These are phyloP conservation scores for Xylariaceae sp. DNA, from an alignment of 2,329 filamentous ascomycete species.

Conservation along the genomic window DNA sequence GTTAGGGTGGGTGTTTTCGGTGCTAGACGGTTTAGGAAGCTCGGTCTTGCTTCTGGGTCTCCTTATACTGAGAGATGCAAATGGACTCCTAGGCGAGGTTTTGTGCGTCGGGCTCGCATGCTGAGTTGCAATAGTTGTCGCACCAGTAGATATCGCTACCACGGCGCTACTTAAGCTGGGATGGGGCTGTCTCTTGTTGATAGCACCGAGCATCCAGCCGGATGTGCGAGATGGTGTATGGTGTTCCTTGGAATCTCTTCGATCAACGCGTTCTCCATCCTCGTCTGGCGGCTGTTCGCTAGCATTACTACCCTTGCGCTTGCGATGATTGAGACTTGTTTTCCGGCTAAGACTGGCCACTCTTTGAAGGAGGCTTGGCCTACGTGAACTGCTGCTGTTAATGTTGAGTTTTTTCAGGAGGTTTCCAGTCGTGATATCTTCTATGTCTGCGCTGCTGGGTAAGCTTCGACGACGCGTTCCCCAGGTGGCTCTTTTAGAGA, in stretches of 20 bases:
- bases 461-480: constrained; percentile 63
- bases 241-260: constrained; percentile 42
- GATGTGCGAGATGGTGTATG: constrained; percentile 48
- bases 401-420: constrained; percentile 59
- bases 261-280: constrained; percentile 24
- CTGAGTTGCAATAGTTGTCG: constrained; percentile 51
- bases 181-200: constrained; percentile 43
- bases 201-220: constrained; percentile 44
- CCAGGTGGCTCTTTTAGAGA: constrained; percentile 63
- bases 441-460: constrained; percentile 53
- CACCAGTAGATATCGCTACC: constrained; percentile 48
- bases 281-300: constrained; percentile 33
- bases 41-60: constrained; percentile 54
- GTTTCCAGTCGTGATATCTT: constrained; percentile 54
- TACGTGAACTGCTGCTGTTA: constrained; percentile 40
- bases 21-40: constrained; percentile 37
- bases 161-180: constrained; percentile 57
- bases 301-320: constrained; percentile 42
- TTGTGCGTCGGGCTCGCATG: constrained; percentile 51
- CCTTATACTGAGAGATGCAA: constrained; percentile 40
- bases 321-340: constrained; percentile 41
- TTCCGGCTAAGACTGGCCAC: constrained; percentile 47
- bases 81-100: constrained; percentile 50
- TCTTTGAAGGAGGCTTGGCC: constrained; percentile 50
- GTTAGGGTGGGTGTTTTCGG: constrained; percentile 39